Conservation (phyloP, 768 basidiomycete species). For the Russula virescens region DNA sequence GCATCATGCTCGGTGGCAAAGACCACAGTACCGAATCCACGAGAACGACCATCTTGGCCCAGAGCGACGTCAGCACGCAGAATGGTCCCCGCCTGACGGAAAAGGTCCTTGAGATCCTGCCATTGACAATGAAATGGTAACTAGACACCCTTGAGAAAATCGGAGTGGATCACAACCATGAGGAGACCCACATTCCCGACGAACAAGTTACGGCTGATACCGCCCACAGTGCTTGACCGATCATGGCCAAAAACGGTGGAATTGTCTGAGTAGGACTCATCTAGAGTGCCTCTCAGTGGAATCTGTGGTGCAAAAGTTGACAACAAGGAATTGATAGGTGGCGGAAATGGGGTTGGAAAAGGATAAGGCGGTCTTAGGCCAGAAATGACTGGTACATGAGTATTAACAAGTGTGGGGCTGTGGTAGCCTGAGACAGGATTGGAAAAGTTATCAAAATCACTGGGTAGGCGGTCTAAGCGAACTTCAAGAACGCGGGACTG, state of each 20-base stretch:
- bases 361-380: slow-evolving; percentile 3
- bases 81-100: slow-evolving; percentile 85
- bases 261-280: slow-evolving; percentile 24
- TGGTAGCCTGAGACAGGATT: slow-evolving; percentile 9
- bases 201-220: slow-evolving; percentile 58
- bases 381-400: slow-evolving; percentile 14
- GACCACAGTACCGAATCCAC: slow-evolving; percentile 90
- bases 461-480: slow-evolving; percentile 70
- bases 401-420: slow-evolving; percentile 10
- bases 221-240: slow-evolving; percentile 26
- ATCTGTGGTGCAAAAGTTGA: slow-evolving; percentile 21
- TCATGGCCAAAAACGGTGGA: slow-evolving; percentile 28
- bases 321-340: slow-evolving; percentile 17
- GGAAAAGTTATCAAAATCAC: slow-evolving; percentile 29
- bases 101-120: slow-evolving; percentile 97
- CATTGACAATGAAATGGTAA: slow-evolving; percentile 93
- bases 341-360: slow-evolving; percentile 4
- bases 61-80: slow-evolving; percentile 87
- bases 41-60: slow-evolving; percentile 79
- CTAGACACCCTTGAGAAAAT: slow-evolving; percentile 35
- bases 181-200: slow-evolving; percentile 74
- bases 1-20: slow-evolving; percentile 83
- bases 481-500: slow-evolving; percentile 91
- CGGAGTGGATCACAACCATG: slow-evolving; percentile 19
- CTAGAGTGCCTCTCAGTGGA: slow-evolving; percentile 11